Evolutionary conservation across 75 land plant species (phyloP), one percentile per base, ranked within the genome.

Genomic region (Pinus taeda): DNA sequence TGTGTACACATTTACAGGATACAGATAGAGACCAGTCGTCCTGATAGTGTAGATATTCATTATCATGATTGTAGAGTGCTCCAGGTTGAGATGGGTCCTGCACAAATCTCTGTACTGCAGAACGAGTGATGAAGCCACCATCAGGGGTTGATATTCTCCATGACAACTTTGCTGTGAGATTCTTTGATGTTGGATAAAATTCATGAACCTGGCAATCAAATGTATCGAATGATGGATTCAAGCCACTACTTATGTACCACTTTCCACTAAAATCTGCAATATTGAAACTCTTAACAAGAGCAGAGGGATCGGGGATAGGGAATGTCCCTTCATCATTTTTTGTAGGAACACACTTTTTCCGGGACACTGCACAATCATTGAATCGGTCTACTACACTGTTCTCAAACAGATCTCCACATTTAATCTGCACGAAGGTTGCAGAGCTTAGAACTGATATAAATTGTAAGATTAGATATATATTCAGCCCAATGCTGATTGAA

Each of bases 181-280:
- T 87, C 62, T 67, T 71, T 6, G 89, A 82, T 66, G 88, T 80
- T 11, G 83, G 83, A 75, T 84, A 88, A 81, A 97, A 97, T 74
- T 95, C 93, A 81, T 97, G 99, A 57, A 89, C 80, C 78, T 97
- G 99, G 76, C 99, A 97, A 74, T 97, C 93, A 79, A 97, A 97
- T 14, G 92, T 87, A 56, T 97, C 99, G 77, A 97, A 97, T 11
- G 93, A 84, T 57, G 89, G 95, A 73, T 97, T 97, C 59, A 95
- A 79, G 30, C 99, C 99, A 59, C 98, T 91, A 58, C 87, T 86
- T 36, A 96, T 96, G 76, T 83, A 96, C 99, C 99, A 97, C 78
- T 92, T 90, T 81, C 99, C 99, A 77, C 36, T 89, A 69, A 97
- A 97, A 74, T 95, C 93, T 60, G 82, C 64, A 0, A 93, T 89